These are phyloP conservation scores for Bjerkandera adusta DNA, from an alignment of 1,284 basidiomycete species.

Conservation along the genomic window DNA sequence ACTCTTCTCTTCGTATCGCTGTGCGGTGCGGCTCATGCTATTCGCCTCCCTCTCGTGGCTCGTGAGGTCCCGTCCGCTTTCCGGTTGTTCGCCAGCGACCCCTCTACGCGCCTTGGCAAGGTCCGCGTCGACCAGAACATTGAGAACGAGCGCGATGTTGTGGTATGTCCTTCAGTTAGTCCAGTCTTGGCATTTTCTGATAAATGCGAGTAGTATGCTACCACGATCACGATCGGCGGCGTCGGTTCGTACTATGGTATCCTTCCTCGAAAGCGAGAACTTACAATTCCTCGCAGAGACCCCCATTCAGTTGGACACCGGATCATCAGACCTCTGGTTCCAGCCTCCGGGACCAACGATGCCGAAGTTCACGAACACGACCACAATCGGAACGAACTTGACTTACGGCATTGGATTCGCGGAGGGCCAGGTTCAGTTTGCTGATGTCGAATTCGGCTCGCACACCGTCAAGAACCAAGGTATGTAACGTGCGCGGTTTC, in stretches of 20 bases:
- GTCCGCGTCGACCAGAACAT: constrained; percentile 16
- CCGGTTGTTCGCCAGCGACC: too few species aligned
- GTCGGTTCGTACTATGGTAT: constrained; percentile 3
- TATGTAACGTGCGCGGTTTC: constrained; percentile 9
- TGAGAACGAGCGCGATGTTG: constrained; percentile 23
- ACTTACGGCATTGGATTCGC: constrained; percentile 26
- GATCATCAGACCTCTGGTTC: constrained; percentile 27
- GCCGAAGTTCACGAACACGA: constrained; percentile 20
- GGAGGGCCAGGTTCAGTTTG: constrained; percentile 24
- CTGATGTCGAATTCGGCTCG: constrained; percentile 26
- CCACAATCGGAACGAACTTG: constrained; percentile 17
- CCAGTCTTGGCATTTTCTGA: not conserved
- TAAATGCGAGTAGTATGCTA: constrained; percentile 20
- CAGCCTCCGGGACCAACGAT: constrained; percentile 7
- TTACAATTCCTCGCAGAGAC: constrained; percentile 10
- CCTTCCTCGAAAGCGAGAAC: not conserved
- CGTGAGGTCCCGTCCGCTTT: constrained; percentile 1
- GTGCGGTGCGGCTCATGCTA: constrained; percentile 26
- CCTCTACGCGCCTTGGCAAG: too few species aligned
- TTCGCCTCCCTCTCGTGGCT: constrained; percentile 19
- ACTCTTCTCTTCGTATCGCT: constrained; percentile 24
- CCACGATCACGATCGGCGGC: constrained; percentile 25
- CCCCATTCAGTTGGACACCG: constrained; percentile 26
- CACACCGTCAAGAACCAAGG: constrained; percentile 29
- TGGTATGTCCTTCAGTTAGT: constrained; percentile 17